Evolutionary conservation across 108 stramenopile genomes (phyloP), one percentile per base, ranked within the genome.

Genomic region (Parietichytrium sp.): DNA sequence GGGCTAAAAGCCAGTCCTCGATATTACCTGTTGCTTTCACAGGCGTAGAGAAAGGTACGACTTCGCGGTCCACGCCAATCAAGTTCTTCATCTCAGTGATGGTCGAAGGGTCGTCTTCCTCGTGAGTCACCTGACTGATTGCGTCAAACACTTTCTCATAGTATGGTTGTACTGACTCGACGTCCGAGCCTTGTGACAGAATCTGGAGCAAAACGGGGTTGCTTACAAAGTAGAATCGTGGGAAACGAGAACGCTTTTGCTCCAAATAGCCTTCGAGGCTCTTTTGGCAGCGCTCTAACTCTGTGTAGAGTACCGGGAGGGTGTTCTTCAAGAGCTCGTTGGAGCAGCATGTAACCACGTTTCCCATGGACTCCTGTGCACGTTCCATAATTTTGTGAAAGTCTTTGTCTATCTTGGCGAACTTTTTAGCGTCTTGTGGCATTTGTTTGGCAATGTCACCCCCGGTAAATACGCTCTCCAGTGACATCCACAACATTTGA

Each of bases 391-490:
- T 61, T 79, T 88, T 88, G n/a, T 84, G 55, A 80, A 87, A 91
- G 81, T 90, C 91, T 78, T 90, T 90, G 86, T 91, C 88, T 55
- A 90, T 85, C 80, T 89, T 90, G 15, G 82, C 85, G 54, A 91
- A 91, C 47, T 89, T 89, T 54, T 90, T 91, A 15, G 91, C 91
- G 47, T 90, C 90, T 8, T 85, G 47, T 15, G 91, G 91, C 90
- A 91, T 90, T 53, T 90, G 90, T 82, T 90, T 91, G 10, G 90
- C 90, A 52, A 91, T 91, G 72, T 91, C 91, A 10, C 91, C 91
- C 29, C 90, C 91, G 80, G 86, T 84, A 80, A 91, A 91, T 8
- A 91, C 91, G 79, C 82, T 84, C 52, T 91, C 91, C 13, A 91
- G 83, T 18, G 87, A 61, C 12, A 87, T 88, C 91, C 91, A 91